These are phyloP conservation scores for Helotiales sp. DNA, from an alignment of 2,329 filamentous ascomycete species.

Conservation along the genomic window DNA sequence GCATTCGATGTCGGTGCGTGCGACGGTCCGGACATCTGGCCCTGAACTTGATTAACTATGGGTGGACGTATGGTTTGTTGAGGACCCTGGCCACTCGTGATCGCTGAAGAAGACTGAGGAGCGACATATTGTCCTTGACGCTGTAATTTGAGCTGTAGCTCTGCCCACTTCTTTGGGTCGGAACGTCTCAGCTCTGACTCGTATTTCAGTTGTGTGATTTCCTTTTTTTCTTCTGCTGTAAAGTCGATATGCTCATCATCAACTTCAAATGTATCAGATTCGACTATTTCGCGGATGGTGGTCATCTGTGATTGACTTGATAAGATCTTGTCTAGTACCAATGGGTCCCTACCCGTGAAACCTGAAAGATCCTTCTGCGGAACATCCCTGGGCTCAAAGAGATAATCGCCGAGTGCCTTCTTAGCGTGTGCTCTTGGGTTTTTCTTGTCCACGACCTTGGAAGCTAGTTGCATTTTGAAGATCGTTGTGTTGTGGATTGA, in stretches of 20 bases:
- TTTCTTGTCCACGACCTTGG: slow-evolving; percentile 80
- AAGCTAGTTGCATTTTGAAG: slow-evolving; percentile 81
- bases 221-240: slow-evolving; percentile 58
- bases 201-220: slow-evolving; percentile 48
- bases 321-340: slow-evolving; percentile 62
- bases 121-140: background rate
- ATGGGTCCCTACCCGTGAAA: slow-evolving; percentile 58
- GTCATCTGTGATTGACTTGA: slow-evolving; percentile 45
- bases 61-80: too few relatives aligned
- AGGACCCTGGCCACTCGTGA: too few relatives aligned
- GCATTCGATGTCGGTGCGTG: background rate
- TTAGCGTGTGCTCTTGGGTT: slow-evolving; percentile 68
- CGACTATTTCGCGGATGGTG: slow-evolving; percentile 56
- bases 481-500: slow-evolving; percentile 70
- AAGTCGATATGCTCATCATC: slow-evolving; percentile 62
- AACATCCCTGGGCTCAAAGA: slow-evolving; percentile 58
- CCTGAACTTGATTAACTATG: background rate
- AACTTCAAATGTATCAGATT: slow-evolving; percentile 72
- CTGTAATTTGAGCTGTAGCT: background rate
- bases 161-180: slow-evolving; percentile 20
- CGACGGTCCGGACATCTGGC: background rate
- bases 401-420: slow-evolving; percentile 52
- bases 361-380: slow-evolving; percentile 50
- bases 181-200: slow-evolving; percentile 34
- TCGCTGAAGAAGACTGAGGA: background rate